Conservation (phyloP, 495 filamentous ascomycete genomes). For the Physcia stellaris region DNA sequence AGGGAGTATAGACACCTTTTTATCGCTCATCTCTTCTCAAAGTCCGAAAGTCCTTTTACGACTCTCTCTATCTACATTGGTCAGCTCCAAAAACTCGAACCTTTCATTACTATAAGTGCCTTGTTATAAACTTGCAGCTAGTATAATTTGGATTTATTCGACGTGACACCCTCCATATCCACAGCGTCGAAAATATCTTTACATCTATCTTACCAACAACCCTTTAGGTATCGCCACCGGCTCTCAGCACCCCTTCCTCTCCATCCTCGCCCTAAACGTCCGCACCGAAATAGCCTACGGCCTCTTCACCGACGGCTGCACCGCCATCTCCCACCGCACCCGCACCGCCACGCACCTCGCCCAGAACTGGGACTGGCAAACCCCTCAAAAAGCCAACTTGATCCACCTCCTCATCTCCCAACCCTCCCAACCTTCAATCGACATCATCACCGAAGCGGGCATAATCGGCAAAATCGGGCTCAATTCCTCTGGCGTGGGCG, state of each 20-base stretch:
- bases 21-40: too few relatives aligned
- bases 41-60: too few relatives aligned
- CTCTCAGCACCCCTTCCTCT: conserved; percentile 33
- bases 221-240: conserved; percentile 50
- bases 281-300: conserved; percentile 57
- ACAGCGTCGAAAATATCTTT: too few relatives aligned
- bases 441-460: conserved; percentile 44
- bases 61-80: too few relatives aligned
- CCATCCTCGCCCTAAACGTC: conserved; percentile 53
- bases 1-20: too few relatives aligned
- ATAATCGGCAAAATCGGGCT: conserved; percentile 64
- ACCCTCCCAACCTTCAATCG: conserved; percentile 31
- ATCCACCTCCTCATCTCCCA: conserved; percentile 40
- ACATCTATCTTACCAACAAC: too few relatives aligned
- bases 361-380: conserved; percentile 58
- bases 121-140: too few relatives aligned
- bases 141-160: too few relatives aligned
- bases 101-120: too few relatives aligned
- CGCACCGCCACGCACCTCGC: conserved; percentile 30
- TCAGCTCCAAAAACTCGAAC: too few relatives aligned
- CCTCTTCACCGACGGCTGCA: conserved; percentile 50
- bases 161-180: too few relatives aligned
- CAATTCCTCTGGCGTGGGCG: conserved; percentile 47
- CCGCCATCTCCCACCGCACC: conserved; percentile 40
- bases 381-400: conserved; percentile 35